A percentile compares a stretch with the other conserved stretches of the same genome.
These are phyloP conservation scores for Penicillium sp. DNA, from an alignment of 2,329 filamentous ascomycete species.

Conservation along the genomic window DNA sequence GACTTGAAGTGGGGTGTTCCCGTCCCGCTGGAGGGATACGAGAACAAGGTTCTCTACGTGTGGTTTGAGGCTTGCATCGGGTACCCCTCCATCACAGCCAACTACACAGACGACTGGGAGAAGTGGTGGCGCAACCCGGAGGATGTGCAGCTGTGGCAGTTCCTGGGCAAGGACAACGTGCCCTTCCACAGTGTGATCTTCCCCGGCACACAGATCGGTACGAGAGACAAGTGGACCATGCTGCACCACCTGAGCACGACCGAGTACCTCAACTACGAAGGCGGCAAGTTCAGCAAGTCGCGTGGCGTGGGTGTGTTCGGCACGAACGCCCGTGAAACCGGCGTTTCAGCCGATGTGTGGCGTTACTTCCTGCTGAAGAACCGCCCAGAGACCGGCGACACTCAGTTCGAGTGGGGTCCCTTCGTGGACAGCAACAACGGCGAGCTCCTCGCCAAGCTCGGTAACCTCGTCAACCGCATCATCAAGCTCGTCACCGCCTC, in stretches of 20 bases:
- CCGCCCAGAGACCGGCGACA: constrained; percentile 80
- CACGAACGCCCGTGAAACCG: constrained; percentile 82
- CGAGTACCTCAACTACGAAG: constrained; percentile 85
- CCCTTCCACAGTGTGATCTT: constrained; percentile 90
- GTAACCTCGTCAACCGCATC: constrained; percentile 70
- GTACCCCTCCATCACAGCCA: constrained; percentile 91
- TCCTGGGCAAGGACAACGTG: constrained; percentile 92
- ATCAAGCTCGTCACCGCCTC: constrained; percentile 70
- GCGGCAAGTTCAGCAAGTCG: constrained; percentile 90
- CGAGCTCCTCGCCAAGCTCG: constrained; percentile 72
- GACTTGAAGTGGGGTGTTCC: constrained; percentile 86
- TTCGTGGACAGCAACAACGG: constrained; percentile 87
- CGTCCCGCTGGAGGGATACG: constrained; percentile 60
- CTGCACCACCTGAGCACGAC: constrained; percentile 85
- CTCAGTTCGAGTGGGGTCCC: constrained; percentile 83
- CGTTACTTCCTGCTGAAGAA: constrained; percentile 84
- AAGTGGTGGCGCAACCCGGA: constrained; percentile 92
- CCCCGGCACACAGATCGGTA: constrained; percentile 81
- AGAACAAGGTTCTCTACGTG: constrained; percentile 84
- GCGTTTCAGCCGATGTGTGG: constrained; percentile 84
- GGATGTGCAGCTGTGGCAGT: constrained; percentile 85
- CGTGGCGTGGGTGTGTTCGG: constrained; percentile 88
- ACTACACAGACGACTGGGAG: constrained; percentile 84
- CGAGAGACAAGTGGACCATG: constrained; percentile 82
- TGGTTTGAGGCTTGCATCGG: constrained; percentile 93